Evolutionary conservation across 139 green algal genomes (phyloP).

Genomic region (Marvania coccoides): DNA sequence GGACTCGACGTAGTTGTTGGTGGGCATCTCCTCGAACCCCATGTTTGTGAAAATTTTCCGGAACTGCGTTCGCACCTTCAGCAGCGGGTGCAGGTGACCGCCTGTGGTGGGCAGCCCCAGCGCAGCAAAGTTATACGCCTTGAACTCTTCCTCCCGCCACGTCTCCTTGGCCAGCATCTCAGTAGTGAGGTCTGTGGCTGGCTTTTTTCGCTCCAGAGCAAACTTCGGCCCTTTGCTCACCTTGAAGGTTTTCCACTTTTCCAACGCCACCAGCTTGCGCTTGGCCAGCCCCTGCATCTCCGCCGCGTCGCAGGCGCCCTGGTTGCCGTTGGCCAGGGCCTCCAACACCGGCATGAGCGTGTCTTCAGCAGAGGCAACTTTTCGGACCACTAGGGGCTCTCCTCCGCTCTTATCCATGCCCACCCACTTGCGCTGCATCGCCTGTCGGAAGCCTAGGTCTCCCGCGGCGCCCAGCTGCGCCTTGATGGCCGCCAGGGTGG

Average conservation of each 20-base stretch:
- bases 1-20: constrained; percentile 85
- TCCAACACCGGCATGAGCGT: constrained; percentile 30
- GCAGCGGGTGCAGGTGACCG: constrained; percentile 91
- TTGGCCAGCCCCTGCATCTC: constrained; percentile 54
- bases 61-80: constrained; percentile 92
- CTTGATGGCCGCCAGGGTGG: constrained; percentile 71
- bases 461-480: constrained; percentile 42
- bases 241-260: constrained; percentile 77
- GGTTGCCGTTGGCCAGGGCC: constrained; percentile 25
- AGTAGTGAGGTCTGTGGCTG: constrained; percentile 87
- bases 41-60: constrained; percentile 91
- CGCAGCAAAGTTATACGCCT: constrained; percentile 95
- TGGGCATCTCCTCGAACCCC: constrained; percentile 93
- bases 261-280: constrained; percentile 67
- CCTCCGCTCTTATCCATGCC: constrained; percentile 49
- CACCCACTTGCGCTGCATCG: constrained; percentile 84
- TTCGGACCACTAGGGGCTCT: constrained; percentile 15
- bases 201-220: constrained; percentile 82
- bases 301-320: neutral
- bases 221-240: constrained; percentile 90
- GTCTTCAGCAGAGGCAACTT: constrained; percentile 61
- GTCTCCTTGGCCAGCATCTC: constrained; percentile 88
- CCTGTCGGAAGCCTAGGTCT: constrained; percentile 88
- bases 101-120: constrained; percentile 53
- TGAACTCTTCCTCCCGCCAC: constrained; percentile 86